Evolutionary conservation across 371 early-diverging fungal genomes (phyloP).

Genomic region (Lichtheimia ornata): DNA sequence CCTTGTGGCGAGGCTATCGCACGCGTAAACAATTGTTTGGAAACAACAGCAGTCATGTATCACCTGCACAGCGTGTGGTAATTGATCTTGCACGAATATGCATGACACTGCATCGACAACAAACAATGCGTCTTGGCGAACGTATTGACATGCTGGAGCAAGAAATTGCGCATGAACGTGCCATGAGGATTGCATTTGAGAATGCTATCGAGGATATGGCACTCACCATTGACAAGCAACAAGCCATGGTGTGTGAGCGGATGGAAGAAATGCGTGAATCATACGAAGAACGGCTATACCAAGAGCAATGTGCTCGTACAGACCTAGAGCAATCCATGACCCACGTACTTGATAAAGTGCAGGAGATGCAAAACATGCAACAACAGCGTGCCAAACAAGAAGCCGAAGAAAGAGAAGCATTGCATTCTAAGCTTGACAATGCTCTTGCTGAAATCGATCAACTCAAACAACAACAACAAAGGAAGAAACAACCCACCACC

Average conservation of each 20-base stretch:
- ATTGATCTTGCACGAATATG: constrained; percentile 23
- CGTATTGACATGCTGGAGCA: constrained; percentile 27
- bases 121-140: constrained; percentile 20
- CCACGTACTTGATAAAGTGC: constrained; percentile 33
- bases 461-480: constrained; percentile 9
- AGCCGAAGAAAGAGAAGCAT: constrained; percentile 15
- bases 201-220: constrained; percentile 52
- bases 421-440: constrained; percentile 25
- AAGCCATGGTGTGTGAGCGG: constrained; percentile 36
- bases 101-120: constrained; percentile 10
- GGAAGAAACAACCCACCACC: too few relatives aligned
- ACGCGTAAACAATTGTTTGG: constrained; percentile 27
- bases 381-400: constrained; percentile 22
- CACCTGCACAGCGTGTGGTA: constrained; percentile 18
- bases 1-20: constrained; percentile 34
- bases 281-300: constrained; percentile 32
- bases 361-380: constrained; percentile 23
- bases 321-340: constrained; percentile 40
- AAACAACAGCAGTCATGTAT: constrained; percentile 4
- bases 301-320: constrained; percentile 30
- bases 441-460: constrained; percentile 24
- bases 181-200: constrained; percentile 47
- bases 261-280: constrained; percentile 34
- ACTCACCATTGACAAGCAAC: constrained; percentile 41
- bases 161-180: constrained; percentile 36